Evolutionary conservation across 2,329 filamentous ascomycete species (phyloP), one percentile per base, ranked within the genome.

Genomic region (Macroventuria anomochaeta): DNA sequence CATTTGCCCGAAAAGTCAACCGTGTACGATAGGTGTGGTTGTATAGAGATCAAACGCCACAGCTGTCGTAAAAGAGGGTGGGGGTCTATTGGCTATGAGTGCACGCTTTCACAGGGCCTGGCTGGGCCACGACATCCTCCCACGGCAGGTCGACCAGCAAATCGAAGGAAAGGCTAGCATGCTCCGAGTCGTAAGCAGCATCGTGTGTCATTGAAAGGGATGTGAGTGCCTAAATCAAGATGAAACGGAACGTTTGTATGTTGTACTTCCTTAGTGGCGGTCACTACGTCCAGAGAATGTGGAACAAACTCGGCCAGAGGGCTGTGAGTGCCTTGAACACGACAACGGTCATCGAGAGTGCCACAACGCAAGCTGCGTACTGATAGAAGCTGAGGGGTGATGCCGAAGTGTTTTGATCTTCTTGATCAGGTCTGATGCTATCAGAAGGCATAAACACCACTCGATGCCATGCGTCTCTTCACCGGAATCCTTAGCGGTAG

Each of bases 401-500:
- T 38, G 54, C 37, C 46, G 54, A 44, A 47, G 47, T 49, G 32
- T 25, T 23, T 18, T 33, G 17, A 42, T 26, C 10, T 23, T 23
- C 28, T 43, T 6, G 20, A 46, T 15, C 15, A 36, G 38, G 17
- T 48, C 33, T 31, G 1, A 15, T 17, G 28, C 32, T 44, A 17
- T 48, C 32, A 44, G 44, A 54, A 33, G 11, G 39, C 44, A 44
- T 42, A 21, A 36, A 38, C 13, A 49, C 34, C 29, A 49, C 28
- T 57, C 54, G 57, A 59, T 57, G 46, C 29, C 46, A 38, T 65
- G 60, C 61, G 44, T 63, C 51, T 63, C 43, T 62, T 69, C 62
- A 68, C 64, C 67, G 66, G 66, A 68, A 61, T 51, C 33, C 32
- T 48, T 46, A 47, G 53, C 53, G 50, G 53, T 54, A 49, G 60